Evolutionary conservation across 1,284 basidiomycete genomes (phyloP), one percentile per base, ranked within the genome.

Genomic region (Ganoderma sinense): DNA sequence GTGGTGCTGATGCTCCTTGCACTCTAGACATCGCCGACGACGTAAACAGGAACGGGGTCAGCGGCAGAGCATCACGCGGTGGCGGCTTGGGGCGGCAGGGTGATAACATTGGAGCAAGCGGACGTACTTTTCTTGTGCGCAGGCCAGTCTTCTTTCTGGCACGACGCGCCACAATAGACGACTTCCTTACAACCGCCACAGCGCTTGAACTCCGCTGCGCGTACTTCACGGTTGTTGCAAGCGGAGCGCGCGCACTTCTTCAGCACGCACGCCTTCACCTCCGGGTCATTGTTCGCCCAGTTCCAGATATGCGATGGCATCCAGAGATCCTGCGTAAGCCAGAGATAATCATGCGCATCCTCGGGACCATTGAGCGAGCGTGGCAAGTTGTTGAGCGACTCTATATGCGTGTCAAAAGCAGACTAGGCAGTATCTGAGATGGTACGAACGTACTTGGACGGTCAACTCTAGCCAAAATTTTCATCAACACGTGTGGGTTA

Each of bases 321-420:
- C 84, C 84, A 85, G 2, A 85, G 76, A 64, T 84, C 81, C 66
- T 85, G 84, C 0, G 82, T 79, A 1, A 84, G 74, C 81, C 80
- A 86, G 2, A 85, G 75, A 72, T 85, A 84, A 73, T 85, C 84
- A 53, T 84, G 83, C 31, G 84, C 83, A 39, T 81, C 81, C 70
- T 85, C 84, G 0, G 80, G 76, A 10, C 82, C 80, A 70, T 85
- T 83, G 18, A 67, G 14, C 2, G 71, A 56, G 18, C 84, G 79
- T 11, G 82, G 73, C 11, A 74, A 68, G 59, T 69, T 78, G 62
- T 82, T 81, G 43, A 82, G 74, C 6, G 74, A 73, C 4, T 74
- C 83, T 84, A 65, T 33, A 64, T 29, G 41, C 31, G 31, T 20
- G 40, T 23, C 23, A 55, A 10, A n/a, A 14, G 65, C 33, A 64